Evolutionary conservation across 1,284 basidiomycete species (phyloP).

Genomic region (Cronartium quercuum): DNA sequence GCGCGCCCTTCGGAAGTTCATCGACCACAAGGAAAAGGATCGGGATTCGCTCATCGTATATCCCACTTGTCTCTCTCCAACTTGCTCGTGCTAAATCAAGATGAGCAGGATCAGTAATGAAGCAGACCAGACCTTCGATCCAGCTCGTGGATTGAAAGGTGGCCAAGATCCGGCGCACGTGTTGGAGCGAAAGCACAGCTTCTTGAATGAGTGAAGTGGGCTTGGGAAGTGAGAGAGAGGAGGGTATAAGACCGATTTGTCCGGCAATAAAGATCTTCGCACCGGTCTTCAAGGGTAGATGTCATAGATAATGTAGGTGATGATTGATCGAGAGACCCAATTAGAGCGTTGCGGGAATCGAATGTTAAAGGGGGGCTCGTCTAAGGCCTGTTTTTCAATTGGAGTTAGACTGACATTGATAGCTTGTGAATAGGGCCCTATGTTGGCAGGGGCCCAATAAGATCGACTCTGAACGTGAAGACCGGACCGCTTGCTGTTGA

Average conservation of each 20-base stretch:
- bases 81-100: conserved; percentile 11
- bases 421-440: conserved; percentile 95
- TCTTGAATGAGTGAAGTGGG: conserved; percentile 58
- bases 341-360: neutral
- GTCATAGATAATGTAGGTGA: conserved; percentile 3
- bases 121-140: conserved; percentile 27
- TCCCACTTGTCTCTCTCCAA: conserved; percentile 5
- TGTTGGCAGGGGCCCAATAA: conserved; percentile 99
- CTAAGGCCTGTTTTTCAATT: neutral
- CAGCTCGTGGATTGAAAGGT: conserved; percentile 41
- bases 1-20: conserved; percentile 68
- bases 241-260: conserved; percentile 83
- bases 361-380: neutral
- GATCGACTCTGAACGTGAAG: conserved; percentile 91
- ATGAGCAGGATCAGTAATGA: neutral
- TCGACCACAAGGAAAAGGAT: conserved; percentile 64
- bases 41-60: conserved; percentile 49
- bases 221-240: conserved; percentile 61
- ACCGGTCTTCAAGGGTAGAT: conserved; percentile 55
- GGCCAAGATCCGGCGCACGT: conserved; percentile 64
- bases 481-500: conserved; percentile 55
- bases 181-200: conserved; percentile 70
- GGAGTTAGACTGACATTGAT: conserved; percentile 59
- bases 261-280: conserved; percentile 80
- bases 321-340: neutral